These are phyloP conservation scores for Dichomitus squalens DNA, from an alignment of 1,284 basidiomycete genomes.

Conservation along the genomic window DNA sequence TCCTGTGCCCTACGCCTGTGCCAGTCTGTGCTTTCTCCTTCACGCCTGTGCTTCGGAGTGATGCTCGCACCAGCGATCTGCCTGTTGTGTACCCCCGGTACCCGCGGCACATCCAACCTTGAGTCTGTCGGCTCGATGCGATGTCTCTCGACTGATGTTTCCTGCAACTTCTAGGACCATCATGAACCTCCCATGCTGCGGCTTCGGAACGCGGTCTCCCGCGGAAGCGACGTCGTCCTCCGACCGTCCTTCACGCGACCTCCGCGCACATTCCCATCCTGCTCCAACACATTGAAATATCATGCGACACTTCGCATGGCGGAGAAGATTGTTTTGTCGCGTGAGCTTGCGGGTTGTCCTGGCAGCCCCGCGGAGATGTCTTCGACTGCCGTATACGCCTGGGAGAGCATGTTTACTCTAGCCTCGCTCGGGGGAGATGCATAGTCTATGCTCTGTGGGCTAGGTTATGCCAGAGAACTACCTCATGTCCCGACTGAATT, in stretches of 20 bases:
- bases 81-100: neutral
- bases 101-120: neutral
- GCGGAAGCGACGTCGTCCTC: slow-evolving; percentile 6
- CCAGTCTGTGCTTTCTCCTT: neutral
- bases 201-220: slow-evolving; percentile 12
- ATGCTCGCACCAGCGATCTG: neutral
- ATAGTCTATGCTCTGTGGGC: too few relatives aligned
- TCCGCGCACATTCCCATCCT: neutral
- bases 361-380: too few relatives aligned
- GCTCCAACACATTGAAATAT: slow-evolving; percentile 1
- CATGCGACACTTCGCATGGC: neutral
- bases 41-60: neutral
- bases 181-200: neutral
- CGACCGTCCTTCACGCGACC: slow-evolving; percentile 1
- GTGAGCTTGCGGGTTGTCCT: too few relatives aligned
- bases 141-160: neutral
- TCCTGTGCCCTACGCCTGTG: slow-evolving; percentile 9
- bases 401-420: too few relatives aligned
- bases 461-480: too few relatives aligned
- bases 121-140: neutral
- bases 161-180: neutral
- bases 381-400: too few relatives aligned
- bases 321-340: too few relatives aligned
- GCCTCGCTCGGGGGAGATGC: too few relatives aligned
- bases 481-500: too few relatives aligned